Conservation (phyloP, 257 asterid species). For the Euphrasia confusa region DNA sequence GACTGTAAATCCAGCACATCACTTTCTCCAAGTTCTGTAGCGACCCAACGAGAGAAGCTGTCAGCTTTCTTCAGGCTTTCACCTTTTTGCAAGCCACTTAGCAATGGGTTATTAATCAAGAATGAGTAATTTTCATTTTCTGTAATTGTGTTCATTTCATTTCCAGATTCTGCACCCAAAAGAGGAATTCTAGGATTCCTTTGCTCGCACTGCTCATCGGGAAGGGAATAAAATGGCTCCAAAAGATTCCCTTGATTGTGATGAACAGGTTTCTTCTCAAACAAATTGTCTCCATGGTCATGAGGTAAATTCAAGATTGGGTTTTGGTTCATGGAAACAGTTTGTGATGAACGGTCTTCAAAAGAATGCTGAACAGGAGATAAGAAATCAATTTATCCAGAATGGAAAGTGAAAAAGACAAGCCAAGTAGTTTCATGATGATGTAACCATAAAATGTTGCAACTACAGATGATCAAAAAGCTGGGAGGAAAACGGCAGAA, state of each 20-base stretch:
- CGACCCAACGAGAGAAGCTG: conserved; percentile 83
- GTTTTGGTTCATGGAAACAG: conserved; percentile 4
- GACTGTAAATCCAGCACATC: conserved; percentile 48
- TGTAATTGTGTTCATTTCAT: conserved; percentile 27
- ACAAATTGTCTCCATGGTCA: conserved; percentile 20
- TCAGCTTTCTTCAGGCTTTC: conserved; percentile 82
- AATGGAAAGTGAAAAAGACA: background rate
- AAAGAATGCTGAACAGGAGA: conserved; percentile 3
- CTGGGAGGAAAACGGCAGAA: background rate
- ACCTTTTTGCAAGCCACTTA: conserved; percentile 44
- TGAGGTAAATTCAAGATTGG: conserved; percentile 7
- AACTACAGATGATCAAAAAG: background rate
- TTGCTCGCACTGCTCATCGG: conserved; percentile 32
- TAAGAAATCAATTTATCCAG: conserved; percentile 7
- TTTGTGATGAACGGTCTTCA: conserved; percentile 6
- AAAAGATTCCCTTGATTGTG: conserved; percentile 30
- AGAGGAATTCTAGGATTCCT: conserved; percentile 32
- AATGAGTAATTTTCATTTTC: conserved; percentile 41
- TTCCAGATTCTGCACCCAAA: conserved; percentile 32
- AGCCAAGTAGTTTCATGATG: conserved; percentile 2
- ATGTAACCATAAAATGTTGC: background rate
- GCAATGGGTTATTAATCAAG: conserved; percentile 46
- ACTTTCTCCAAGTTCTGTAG: conserved; percentile 61
- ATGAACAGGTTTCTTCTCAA: conserved; percentile 32
- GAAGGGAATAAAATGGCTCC: conserved; percentile 31